phyloP scores from a whole-genome alignment of 768 basidiomycete genomes.

The Kwoniella sp. region DNA sequence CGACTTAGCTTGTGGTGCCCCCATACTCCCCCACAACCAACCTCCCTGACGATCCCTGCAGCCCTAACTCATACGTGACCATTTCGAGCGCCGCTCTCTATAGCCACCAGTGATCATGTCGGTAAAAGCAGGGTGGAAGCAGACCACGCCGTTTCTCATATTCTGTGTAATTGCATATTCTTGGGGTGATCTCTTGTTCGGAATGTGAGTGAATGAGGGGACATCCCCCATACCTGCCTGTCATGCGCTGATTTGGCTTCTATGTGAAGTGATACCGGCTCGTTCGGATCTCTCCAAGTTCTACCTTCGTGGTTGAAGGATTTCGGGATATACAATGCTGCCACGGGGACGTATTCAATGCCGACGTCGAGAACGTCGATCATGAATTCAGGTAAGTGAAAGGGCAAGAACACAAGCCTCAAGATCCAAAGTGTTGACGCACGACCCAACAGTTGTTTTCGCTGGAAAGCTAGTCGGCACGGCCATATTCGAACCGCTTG shows the following conservation, averaged over 20 bases:
- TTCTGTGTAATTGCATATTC: slow-evolving; percentile 3
- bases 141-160: slow-evolving; percentile 4
- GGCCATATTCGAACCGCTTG: slow-evolving; percentile 24
- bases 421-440: too few species aligned
- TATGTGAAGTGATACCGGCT: slow-evolving; percentile 27
- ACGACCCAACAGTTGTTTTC: slow-evolving; percentile 16
- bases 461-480: slow-evolving; percentile 22
- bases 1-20: background rate
- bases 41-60: background rate
- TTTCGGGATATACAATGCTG: slow-evolving; percentile 17
- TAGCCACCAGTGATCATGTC: background rate
- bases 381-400: slow-evolving; percentile 18
- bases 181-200: slow-evolving; percentile 10
- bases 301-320: slow-evolving; percentile 20
- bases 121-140: slow-evolving; percentile 1
- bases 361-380: slow-evolving; percentile 5
- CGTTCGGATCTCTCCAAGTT: slow-evolving; percentile 23
- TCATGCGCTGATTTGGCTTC: too few species aligned
- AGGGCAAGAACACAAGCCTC: background rate
- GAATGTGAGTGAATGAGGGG: slow-evolving; percentile 4
- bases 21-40: background rate
- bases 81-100: background rate
- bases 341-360: background rate
- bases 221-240: too few species aligned
- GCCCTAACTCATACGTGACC: background rate